Percentiles rank a stretch among this genome's conserved stretches.
phyloP scores from a whole-genome alignment of 2,329 filamentous ascomycete genomes.

The Xylariaceae sp. region DNA sequence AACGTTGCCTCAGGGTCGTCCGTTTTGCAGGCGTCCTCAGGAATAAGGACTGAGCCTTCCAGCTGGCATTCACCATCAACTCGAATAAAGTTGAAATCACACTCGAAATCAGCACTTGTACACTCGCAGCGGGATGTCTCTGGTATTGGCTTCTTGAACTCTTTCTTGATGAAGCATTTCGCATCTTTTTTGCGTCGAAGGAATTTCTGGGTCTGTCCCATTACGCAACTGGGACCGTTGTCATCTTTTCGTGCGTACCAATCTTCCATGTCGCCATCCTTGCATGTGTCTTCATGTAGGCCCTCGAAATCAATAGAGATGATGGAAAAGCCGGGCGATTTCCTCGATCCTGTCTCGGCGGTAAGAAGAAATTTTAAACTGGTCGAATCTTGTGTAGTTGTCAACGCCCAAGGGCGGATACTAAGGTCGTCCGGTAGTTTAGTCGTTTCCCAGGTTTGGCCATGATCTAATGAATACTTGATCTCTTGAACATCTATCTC shows the following conservation, averaged over 20 bases:
- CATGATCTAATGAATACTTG: constrained; percentile 83
- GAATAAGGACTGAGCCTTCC: constrained; percentile 58
- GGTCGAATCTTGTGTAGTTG: constrained; percentile 87
- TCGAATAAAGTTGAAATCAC: constrained; percentile 84
- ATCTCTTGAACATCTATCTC: constrained; percentile 55
- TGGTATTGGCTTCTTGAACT: constrained; percentile 74
- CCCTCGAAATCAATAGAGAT: constrained; percentile 80
- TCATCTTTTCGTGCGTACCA: constrained; percentile 83
- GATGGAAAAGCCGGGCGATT: constrained; percentile 54
- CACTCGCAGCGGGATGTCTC: constrained; percentile 75
- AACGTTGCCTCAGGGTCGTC: constrained; percentile 66
- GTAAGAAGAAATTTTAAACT: constrained; percentile 85
- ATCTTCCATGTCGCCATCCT: constrained; percentile 72
- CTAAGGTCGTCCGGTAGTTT: constrained; percentile 63
- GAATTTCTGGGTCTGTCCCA: constrained; percentile 93
- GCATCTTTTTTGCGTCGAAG: constrained; percentile 78
- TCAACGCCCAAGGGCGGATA: constrained; percentile 68
- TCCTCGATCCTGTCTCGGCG: constrained; percentile 52
- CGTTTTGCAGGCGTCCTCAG: constrained; percentile 67
- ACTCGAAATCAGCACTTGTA: constrained; percentile 83
- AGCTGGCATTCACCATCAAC: constrained; percentile 66
- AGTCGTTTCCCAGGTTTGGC: constrained; percentile 73
- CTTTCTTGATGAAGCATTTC: constrained; percentile 81
- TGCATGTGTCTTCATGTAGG: constrained; percentile 76
- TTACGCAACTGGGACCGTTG: constrained; percentile 79